These are phyloP conservation scores for Cyclocybe cylindracea DNA, from an alignment of 768 basidiomycete species.

Conservation along the genomic window DNA sequence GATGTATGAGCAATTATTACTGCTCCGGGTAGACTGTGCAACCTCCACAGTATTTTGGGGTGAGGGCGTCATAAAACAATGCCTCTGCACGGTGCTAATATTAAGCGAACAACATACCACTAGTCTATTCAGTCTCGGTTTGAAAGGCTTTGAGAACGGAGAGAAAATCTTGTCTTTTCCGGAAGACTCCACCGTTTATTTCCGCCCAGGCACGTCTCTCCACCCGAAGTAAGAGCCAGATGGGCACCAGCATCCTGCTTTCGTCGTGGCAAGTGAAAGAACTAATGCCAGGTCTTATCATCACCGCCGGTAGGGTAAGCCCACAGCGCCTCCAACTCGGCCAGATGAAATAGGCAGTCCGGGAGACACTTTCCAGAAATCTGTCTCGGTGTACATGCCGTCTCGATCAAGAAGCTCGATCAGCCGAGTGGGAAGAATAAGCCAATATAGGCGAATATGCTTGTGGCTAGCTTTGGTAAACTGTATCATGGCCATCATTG, in stretches of 20 bases:
- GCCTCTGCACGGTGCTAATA: no score
- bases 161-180: background rate
- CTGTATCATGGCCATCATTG: background rate
- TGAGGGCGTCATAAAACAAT: no score
- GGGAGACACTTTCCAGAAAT: no score
- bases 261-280: background rate
- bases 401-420: no score
- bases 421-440: background rate
- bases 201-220: slow-evolving; percentile 1
- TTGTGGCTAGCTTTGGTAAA: background rate
- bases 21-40: no score
- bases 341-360: background rate
- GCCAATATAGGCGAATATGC: background rate
- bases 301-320: background rate
- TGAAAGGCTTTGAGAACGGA: background rate
- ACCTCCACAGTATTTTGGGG: no score
- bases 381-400: no score
- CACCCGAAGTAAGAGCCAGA: background rate
- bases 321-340: background rate
- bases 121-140: background rate
- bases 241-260: slow-evolving; percentile 1
- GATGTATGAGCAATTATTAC: no score
- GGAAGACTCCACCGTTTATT: background rate
- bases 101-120: background rate
- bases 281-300: background rate